Evolutionary conservation across 2,329 filamentous ascomycete species (phyloP).

Genomic region (Claviceps paspali): DNA sequence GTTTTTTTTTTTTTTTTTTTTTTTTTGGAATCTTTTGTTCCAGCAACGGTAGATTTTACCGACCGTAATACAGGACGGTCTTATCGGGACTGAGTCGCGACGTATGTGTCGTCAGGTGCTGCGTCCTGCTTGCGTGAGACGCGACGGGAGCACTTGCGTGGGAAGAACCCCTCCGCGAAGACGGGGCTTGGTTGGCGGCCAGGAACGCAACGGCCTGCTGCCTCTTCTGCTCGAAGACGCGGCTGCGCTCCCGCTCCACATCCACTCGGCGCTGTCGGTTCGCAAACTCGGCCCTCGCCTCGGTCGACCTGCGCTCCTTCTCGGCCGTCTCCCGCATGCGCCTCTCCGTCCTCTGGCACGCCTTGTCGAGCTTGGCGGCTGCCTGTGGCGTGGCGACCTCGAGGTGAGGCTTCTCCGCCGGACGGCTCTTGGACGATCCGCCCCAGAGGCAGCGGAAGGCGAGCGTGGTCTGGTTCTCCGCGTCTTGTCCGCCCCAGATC

Average conservation of each 20-base stretch:
- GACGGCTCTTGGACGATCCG: conserved; percentile 30
- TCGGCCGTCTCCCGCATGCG: conserved; percentile 25
- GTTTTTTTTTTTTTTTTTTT: too few species aligned
- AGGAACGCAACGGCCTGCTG: conserved; percentile 29
- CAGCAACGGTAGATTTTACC: too few species aligned
- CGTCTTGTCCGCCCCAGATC: conserved; percentile 43
- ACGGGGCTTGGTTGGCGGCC: conserved; percentile 11
- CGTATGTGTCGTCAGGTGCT: too few species aligned
- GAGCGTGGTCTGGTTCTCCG: conserved; percentile 27
- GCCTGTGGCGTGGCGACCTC: conserved; percentile 22
- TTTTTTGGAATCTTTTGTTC: too few species aligned
- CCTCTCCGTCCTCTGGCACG: conserved; percentile 29
- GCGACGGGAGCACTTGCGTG: too few species aligned
- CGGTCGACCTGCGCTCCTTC: conserved; percentile 24
- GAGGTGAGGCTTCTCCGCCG: conserved; percentile 12
- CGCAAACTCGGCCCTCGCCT: conserved; percentile 29
- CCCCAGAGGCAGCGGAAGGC: conserved; percentile 41
- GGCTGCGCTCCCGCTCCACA: conserved; percentile 33
- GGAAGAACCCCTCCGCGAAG: conserved; percentile 16
- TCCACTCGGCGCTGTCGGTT: conserved; percentile 26
- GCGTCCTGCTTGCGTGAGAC: too few species aligned
- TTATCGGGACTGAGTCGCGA: conserved; percentile 8
- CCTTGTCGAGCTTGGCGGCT: conserved; percentile 32
- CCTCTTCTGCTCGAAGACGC: conserved; percentile 32
- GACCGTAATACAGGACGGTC: not conserved